These are phyloP conservation scores for Thelephora aurantiotincta DNA, from an alignment of 768 basidiomycete species.

Conservation along the genomic window DNA sequence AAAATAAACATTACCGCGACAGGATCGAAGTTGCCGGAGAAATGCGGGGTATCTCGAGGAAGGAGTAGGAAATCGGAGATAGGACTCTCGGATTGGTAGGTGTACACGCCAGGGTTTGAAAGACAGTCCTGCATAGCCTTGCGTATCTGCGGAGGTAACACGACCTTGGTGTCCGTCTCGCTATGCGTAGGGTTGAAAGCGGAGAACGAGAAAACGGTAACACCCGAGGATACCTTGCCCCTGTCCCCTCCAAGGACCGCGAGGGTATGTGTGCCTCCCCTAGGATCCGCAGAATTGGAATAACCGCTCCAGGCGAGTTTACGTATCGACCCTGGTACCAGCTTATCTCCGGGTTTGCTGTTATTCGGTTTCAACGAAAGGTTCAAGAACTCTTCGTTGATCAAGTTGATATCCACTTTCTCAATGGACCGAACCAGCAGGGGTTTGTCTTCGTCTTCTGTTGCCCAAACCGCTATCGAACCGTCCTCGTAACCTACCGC, in stretches of 20 bases:
- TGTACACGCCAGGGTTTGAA: conserved; percentile 29
- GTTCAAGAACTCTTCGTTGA: conserved; percentile 29
- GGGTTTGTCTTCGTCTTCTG: conserved; percentile 64
- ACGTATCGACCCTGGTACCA: conserved; percentile 62
- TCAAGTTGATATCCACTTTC: conserved; percentile 38
- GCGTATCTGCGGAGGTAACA: conserved; percentile 29
- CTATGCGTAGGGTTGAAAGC: conserved; percentile 40
- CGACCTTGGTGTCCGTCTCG: conserved; percentile 9
- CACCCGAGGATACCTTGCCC: conserved; percentile 37
- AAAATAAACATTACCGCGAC: conserved; percentile 46
- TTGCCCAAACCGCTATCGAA: conserved; percentile 70
- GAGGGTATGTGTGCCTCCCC: conserved; percentile 60
- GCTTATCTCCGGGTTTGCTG: conserved; percentile 4
- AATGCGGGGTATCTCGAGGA: conserved; percentile 60
- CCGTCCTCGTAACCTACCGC: conserved; percentile 76
- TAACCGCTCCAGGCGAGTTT: conserved; percentile 78
- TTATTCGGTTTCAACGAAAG: conserved; percentile 4
- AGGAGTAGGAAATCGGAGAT: conserved; percentile 72
- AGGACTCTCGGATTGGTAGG: conserved; percentile 42
- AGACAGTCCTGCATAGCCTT: conserved; percentile 53
- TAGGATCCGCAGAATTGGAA: conserved; percentile 45
- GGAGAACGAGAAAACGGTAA: conserved; percentile 60
- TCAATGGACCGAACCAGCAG: conserved; percentile 58
- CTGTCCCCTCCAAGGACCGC: conserved; percentile 66
- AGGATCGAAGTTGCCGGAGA: conserved; percentile 52